Evolutionary conservation across 345 rosid genomes (phyloP), one percentile per base, ranked within the genome.

Genomic region (Erysimum cheiranthoides): DNA sequence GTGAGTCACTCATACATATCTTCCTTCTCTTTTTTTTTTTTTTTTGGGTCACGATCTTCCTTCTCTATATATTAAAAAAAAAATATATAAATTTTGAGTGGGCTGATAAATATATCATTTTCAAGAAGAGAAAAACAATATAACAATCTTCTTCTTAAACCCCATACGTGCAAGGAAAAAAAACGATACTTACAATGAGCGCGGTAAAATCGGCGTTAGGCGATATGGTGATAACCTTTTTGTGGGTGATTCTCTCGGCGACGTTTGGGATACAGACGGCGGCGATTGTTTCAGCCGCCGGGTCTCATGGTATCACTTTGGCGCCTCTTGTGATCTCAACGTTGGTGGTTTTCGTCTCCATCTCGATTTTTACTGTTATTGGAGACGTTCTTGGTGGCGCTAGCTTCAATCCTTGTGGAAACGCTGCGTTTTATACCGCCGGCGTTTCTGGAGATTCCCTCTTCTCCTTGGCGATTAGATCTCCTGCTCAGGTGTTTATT

Each of bases 381-480:
- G 97, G 81, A 36, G 82, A 16, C 0, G 63, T 73, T 42, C 85
- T 96, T 11, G 97, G 99, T 52, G 99, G 99, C 2, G 99, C 99
- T 71, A 88, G 92, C 80, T 96, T 91, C 62, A 96, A 93, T 69
- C 98, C 99, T 42, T 87, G 92, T 4, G 96, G 85, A 11, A 96
- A 69, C 61, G 96, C 97, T 3, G 76, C 99, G 51, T 89, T 96
- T 74, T 93, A 90, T 60, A 89, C 95, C 5, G 97, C 84, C 43
- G 99, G 97, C 0, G 79, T 90, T 69, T 88, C 94, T n/a, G 57
- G 75, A 40, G 94, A 96, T 81, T 76, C 79, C 61, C 90, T 96
- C 39, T 64, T 96, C 83, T 89, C 98, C 71, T 84, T 96, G 88
- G 97, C 92, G 14, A 74, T 96, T 73, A 86, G 97, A 62, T 85